Conservation (phyloP, 352 stramenopile species). For the Phytophthora aleatoria region DNA sequence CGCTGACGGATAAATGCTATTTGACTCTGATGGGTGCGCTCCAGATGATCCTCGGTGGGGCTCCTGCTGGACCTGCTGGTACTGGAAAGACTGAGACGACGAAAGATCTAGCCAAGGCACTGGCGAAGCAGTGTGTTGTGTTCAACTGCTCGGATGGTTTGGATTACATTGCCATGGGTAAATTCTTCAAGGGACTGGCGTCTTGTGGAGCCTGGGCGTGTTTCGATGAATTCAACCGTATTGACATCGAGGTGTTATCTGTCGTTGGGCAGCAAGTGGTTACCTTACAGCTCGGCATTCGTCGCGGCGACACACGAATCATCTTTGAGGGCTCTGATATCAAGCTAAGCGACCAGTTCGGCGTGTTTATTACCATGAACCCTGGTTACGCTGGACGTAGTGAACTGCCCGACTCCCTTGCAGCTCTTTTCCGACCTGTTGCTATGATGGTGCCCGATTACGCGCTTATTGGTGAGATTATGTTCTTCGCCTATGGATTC, state of each 20-base stretch:
- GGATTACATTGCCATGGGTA: slow-evolving; percentile 95
- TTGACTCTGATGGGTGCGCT: slow-evolving; percentile 95
- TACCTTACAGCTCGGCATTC: slow-evolving; percentile 90
- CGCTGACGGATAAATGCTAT: slow-evolving; percentile 97
- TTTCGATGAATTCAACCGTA: slow-evolving; percentile 92
- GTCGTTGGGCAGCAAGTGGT: slow-evolving; percentile 92
- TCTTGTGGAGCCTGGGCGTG: slow-evolving; percentile 93
- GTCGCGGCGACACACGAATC: slow-evolving; percentile 81
- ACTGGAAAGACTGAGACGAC: slow-evolving; percentile 96
- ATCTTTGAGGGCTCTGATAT: slow-evolving; percentile 97
- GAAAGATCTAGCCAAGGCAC: slow-evolving; percentile 94
- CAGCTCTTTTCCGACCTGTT: slow-evolving; percentile 85
- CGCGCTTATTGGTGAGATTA: slow-evolving; percentile 90
- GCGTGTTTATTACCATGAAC: slow-evolving; percentile 93
- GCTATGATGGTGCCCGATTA: slow-evolving; percentile 94
- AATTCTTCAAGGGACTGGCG: slow-evolving; percentile 95
- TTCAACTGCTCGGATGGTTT: slow-evolving; percentile 94
- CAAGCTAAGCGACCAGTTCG: slow-evolving; percentile 91
- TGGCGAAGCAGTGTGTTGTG: slow-evolving; percentile 96
- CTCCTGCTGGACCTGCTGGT: slow-evolving; percentile 91
- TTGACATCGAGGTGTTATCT: slow-evolving; percentile 89
- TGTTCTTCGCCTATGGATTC: slow-evolving; percentile 91
- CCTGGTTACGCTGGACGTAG: slow-evolving; percentile 86
- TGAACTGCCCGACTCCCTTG: slow-evolving; percentile 87
- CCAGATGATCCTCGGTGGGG: slow-evolving; percentile 95